These are phyloP conservation scores for Alternaria incomplexa DNA, from an alignment of 2,329 filamentous ascomycete genomes.

Conservation along the genomic window DNA sequence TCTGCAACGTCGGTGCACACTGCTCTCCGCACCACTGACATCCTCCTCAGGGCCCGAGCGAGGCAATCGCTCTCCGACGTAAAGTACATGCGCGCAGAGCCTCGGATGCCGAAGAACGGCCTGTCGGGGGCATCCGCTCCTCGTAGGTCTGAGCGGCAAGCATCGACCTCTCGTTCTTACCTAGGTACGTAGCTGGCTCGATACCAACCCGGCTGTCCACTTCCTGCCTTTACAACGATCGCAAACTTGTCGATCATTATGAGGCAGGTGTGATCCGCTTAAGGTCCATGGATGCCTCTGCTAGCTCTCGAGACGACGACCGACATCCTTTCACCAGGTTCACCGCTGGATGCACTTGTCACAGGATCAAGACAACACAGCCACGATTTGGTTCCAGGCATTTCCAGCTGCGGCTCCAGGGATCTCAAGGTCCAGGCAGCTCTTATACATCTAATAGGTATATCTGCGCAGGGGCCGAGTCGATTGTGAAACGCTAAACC, in stretches of 20 bases:
- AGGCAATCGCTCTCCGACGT: not conserved
- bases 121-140: not conserved
- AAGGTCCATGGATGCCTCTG: not conserved
- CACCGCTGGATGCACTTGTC: not conserved
- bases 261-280: not conserved
- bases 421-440: not conserved
- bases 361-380: not conserved
- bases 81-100: not conserved
- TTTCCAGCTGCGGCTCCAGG: not conserved
- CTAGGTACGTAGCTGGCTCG: not conserved
- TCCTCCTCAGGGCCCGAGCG: not conserved
- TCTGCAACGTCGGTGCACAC: not conserved
- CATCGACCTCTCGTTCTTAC: not conserved
- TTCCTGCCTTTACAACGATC: not conserved
- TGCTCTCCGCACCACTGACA: not conserved
- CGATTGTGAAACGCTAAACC: not conserved
- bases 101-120: not conserved
- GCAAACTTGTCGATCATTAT: not conserved
- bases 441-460: not conserved
- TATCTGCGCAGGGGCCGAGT: not conserved
- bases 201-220: not conserved
- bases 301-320: not conserved
- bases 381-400: not conserved
- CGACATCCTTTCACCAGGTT: not conserved
- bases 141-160: not conserved